These are phyloP conservation scores for Neurospora sp. DNA, from an alignment of 495 filamentous ascomycete species.

Conservation along the genomic window DNA sequence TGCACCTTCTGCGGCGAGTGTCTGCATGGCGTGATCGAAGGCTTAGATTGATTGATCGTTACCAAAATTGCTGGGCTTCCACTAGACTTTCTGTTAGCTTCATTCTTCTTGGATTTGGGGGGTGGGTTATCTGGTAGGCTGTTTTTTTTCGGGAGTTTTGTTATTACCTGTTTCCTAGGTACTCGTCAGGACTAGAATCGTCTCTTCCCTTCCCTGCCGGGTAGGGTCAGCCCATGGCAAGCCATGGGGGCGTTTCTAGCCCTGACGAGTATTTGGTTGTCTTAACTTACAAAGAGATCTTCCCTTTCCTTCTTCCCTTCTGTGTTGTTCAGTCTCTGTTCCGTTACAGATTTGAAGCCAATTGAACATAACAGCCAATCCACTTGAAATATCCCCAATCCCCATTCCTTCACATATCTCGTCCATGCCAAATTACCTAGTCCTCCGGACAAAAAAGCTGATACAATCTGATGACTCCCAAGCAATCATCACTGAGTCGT, in stretches of 20 bases:
- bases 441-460: neutral
- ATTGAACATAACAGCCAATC: neutral
- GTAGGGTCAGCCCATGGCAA: too few relatives aligned
- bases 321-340: neutral
- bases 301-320: neutral
- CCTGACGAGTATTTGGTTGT: too few relatives aligned
- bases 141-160: neutral
- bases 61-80: neutral
- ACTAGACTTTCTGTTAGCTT: neutral
- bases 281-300: neutral
- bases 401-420: too few relatives aligned
- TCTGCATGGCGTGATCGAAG: neutral
- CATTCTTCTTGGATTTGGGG: neutral
- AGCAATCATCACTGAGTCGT: neutral
- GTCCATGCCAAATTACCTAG: too few relatives aligned
- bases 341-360: neutral
- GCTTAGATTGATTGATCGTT: neutral
- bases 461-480: neutral
- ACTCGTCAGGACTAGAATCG: neutral
- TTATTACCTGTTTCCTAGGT: neutral
- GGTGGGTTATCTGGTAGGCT: neutral
- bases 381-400: too few relatives aligned
- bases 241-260: too few relatives aligned
- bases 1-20: neutral
- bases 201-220: too few relatives aligned